These are phyloP conservation scores for Sporothrix phasma DNA, from an alignment of 2,329 filamentous ascomycete species.

Conservation along the genomic window DNA sequence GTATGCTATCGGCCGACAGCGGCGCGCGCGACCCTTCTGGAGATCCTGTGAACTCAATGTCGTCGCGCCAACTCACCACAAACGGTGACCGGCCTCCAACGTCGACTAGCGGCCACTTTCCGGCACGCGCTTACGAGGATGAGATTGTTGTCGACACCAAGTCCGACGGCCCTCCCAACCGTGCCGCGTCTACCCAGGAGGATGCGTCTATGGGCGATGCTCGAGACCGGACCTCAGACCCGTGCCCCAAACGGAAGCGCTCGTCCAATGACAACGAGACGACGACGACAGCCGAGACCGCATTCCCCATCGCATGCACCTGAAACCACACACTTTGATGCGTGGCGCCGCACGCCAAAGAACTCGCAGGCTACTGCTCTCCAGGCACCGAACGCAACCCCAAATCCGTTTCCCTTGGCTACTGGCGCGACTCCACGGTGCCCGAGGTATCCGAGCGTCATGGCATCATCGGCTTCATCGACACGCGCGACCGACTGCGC, in stretches of 20 bases:
- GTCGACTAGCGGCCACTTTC: constrained; percentile 24
- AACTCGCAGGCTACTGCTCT: constrained; percentile 20
- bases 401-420: constrained; percentile 44
- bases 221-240: constrained; percentile 28
- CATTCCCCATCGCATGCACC: not conserved
- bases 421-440: constrained; percentile 50
- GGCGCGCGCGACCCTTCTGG: constrained; percentile 15
- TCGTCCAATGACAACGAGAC: constrained; percentile 39
- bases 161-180: constrained; percentile 29
- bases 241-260: constrained; percentile 48
- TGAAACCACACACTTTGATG: not conserved
- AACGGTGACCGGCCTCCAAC: constrained; percentile 22
- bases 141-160: constrained; percentile 44
- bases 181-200: constrained; percentile 29
- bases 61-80: constrained; percentile 6
- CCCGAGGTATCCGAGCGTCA: constrained; percentile 42
- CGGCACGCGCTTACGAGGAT: constrained; percentile 35
- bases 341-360: not conserved
- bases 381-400: constrained; percentile 11
- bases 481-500: constrained; percentile 49
- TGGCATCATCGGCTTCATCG: constrained; percentile 52
- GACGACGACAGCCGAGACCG: constrained; percentile 32
- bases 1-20: constrained; percentile 8
- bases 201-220: constrained; percentile 36
- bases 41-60: constrained; percentile 29